Conservation (phyloP, 148 eudicot species). For the Polygonum maritimum region DNA sequence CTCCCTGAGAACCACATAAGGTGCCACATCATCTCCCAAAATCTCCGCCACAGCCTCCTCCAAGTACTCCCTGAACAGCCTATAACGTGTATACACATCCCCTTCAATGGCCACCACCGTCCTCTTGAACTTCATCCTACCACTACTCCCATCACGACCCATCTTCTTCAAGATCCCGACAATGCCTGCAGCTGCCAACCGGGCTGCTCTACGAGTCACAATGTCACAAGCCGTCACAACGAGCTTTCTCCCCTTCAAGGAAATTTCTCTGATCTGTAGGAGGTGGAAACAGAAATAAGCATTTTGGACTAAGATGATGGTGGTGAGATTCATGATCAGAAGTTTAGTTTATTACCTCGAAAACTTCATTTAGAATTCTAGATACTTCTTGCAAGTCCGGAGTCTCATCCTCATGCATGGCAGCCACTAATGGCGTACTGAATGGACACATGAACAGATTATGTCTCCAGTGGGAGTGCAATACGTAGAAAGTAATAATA, state of each 20-base stretch:
- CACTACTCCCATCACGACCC: constrained; percentile 85
- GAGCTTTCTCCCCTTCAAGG: constrained; percentile 63
- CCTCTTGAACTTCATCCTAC: constrained; percentile 37
- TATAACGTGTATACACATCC: constrained; percentile 49
- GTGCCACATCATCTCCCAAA: constrained; percentile 65
- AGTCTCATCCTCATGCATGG: constrained; percentile 78
- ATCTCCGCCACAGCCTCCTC: constrained; percentile 67
- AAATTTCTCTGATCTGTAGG: constrained; percentile 42
- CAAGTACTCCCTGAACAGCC: constrained; percentile 68
- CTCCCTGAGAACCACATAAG: constrained; percentile 49
- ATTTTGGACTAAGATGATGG: no score
- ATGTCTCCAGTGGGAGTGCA: not conserved
- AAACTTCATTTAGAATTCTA: constrained; percentile 50
- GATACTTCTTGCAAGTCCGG: constrained; percentile 64
- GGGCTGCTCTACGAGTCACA: constrained; percentile 71
- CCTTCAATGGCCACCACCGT: constrained; percentile 87
- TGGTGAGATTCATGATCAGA: not conserved
- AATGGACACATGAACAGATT: constrained; percentile 6
- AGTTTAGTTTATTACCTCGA: constrained; percentile 33
- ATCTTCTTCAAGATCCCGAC: constrained; percentile 87
- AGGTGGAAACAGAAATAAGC: not conserved
- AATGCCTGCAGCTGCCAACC: constrained; percentile 86
- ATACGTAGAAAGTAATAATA: not conserved
- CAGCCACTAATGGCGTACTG: constrained; percentile 61
- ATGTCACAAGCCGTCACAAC: constrained; percentile 77